Evolutionary conservation across 805 yeast genomes (phyloP).

Genomic region (Nakazawaea siamensis): DNA sequence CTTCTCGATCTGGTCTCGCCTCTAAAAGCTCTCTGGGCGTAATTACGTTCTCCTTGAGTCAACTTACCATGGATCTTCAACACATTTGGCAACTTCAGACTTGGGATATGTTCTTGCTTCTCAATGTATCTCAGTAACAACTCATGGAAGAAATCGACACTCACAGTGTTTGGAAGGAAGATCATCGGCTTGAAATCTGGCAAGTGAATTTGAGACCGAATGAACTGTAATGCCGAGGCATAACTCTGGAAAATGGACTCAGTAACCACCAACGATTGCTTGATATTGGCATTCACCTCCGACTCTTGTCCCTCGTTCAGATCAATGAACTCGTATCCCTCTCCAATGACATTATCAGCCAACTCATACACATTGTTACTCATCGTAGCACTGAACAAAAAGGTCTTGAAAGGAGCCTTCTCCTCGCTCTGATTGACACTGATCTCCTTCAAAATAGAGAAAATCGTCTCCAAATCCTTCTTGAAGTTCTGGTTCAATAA

Average conservation of each 20-base stretch:
- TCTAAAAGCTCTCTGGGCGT: conserved; percentile 22
- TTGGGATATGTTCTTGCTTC: conserved; percentile 13
- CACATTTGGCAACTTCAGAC: conserved; percentile 21
- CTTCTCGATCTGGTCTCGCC: conserved; percentile 2
- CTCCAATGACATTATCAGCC: conserved; percentile 51
- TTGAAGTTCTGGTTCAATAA: conserved; percentile 76
- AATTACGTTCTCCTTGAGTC: conserved; percentile 53
- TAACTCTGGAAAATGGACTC: conserved; percentile 48
- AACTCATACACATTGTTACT: conserved; percentile 57
- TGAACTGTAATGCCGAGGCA: conserved; percentile 45
- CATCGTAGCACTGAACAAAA: conserved; percentile 85
- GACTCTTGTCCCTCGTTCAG: conserved; percentile 62
- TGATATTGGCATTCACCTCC: conserved; percentile 66
- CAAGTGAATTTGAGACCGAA: conserved; percentile 29
- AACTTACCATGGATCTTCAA: conserved; percentile 55
- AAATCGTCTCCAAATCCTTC: conserved; percentile 52
- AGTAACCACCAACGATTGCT: conserved; percentile 55
- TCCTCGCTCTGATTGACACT: conserved; percentile 23
- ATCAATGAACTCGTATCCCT: conserved; percentile 52
- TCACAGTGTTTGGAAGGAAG: conserved; percentile 71
- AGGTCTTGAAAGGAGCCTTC: conserved; percentile 42
- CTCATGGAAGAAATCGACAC: conserved; percentile 49
- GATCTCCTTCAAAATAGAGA: conserved; percentile 31
- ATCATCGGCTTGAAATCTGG: conserved; percentile 64
- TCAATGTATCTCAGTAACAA: conserved; percentile 25